These are phyloP conservation scores for Colletotrichum orbiculare DNA, from an alignment of 2,329 filamentous ascomycete species.

Conservation along the genomic window DNA sequence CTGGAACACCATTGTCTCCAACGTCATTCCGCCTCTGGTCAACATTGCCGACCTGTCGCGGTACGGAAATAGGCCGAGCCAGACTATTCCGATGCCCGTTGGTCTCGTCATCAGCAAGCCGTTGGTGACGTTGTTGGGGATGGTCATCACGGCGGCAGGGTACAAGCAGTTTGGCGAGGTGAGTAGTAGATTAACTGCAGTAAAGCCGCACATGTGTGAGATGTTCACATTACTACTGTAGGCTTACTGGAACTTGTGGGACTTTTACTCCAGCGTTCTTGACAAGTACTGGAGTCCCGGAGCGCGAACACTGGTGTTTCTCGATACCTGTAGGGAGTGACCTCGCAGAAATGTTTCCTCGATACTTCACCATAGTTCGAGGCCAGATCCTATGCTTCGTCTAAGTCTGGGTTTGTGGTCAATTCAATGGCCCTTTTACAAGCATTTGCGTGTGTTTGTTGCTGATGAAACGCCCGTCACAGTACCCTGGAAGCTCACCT, in stretches of 20 bases:
- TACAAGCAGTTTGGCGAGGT: constrained; percentile 20
- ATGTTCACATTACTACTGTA: not conserved
- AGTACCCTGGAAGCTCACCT: constrained; percentile 14
- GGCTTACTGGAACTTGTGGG: constrained; percentile 27
- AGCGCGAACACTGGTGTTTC: constrained; percentile 5
- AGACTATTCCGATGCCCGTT: constrained; percentile 3
- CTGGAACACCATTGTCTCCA: too few species aligned
- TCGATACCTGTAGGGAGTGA: constrained; percentile 19
- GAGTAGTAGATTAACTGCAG: not conserved
- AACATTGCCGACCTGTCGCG: too few species aligned
- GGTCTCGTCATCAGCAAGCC: constrained; percentile 27
- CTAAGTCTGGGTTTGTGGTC: constrained; percentile 11
- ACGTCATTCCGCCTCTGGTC: too few species aligned
- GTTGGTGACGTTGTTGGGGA: constrained; percentile 6
- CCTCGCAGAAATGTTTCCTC: not conserved
- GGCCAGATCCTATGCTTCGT: constrained; percentile 19
- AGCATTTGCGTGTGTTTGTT: too few species aligned
- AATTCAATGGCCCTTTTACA: not conserved
- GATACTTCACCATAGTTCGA: constrained; percentile 18
- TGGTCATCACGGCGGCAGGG: constrained; percentile 22
- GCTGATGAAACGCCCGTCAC: not conserved
- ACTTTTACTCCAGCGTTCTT: constrained; percentile 17
- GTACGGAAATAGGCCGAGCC: too few species aligned
- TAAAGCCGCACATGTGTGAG: too few species aligned
- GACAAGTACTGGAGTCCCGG: constrained; percentile 20